Evolutionary conservation across 2,329 filamentous ascomycete genomes (phyloP), one percentile per base, ranked within the genome.

Genomic region (Thelonectria rubi): DNA sequence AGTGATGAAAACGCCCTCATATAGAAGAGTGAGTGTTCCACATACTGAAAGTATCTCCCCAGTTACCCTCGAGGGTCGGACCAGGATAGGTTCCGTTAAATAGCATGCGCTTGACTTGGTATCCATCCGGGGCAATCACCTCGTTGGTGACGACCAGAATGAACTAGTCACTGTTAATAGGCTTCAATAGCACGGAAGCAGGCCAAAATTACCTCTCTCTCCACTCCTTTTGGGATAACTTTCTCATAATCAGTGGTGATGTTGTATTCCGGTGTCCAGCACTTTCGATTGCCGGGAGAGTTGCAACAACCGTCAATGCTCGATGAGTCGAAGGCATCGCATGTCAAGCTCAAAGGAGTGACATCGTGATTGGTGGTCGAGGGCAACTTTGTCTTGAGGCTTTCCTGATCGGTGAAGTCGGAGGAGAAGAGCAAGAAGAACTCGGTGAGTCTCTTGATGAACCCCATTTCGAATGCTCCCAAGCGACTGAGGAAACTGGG

Each of bases 31-130:
- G 2, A 15, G 14, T 9, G 47, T 17, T 9, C 17, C 3, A 58
- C 55, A 54, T 54, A 54, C 40, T n/a, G 30, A 59, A 40, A 8
- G 49, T 54, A n/a, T 59, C 56, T 34, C 56, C 55, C 55, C 55
- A 58, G 17, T 58, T 42, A 11, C 39, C 55, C 26, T 52, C 47
- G 3, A 58, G 47, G 9, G 55, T 58, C 17, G 55, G 55, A 3
- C 55, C 55, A 18, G 55, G 55, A 34, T 46, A 52, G n/a, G 47
- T 58, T 34, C 40, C 40, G 20, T 58, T 58, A 18, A 51, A 52
- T 12, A 52, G 39, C 47, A 58, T 51, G n/a, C 37, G 24, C 8
- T 37, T 10, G 30, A 45, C 39, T 12, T 15, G 9, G 30, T 37
- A 52, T 21, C 55, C 55, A 52, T 58, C 55, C 40, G 55, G 55